These are phyloP conservation scores for Fagopyrum homotropicum DNA, from an alignment of 148 eudicot genomes.

Conservation along the genomic window DNA sequence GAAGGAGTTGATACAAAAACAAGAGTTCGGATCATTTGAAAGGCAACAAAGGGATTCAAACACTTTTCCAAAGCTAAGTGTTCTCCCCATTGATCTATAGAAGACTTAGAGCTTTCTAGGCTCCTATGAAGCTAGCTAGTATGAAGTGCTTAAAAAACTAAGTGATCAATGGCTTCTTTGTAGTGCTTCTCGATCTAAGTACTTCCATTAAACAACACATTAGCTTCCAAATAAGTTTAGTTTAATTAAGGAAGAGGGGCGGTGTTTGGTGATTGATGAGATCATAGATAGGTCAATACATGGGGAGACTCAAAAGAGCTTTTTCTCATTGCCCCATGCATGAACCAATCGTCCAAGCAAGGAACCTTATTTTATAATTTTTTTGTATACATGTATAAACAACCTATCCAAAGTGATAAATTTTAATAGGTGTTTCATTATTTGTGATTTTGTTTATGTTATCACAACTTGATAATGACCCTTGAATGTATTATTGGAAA, in stretches of 20 bases:
- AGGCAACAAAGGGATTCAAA: conserved; percentile 54
- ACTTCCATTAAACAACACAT: not conserved
- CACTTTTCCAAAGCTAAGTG: conserved; percentile 46
- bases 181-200: not conserved
- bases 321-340: conserved; percentile 12
- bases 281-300: conserved; percentile 3
- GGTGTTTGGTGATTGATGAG: not conserved
- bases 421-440: not conserved
- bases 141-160: conserved; percentile 5
- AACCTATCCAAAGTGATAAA: not conserved
- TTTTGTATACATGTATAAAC: not conserved
- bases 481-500: too few relatives aligned
- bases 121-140: not conserved
- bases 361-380: not conserved
- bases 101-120: not conserved
- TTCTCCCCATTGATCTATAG: conserved; percentile 32
- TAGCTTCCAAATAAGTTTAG: not conserved
- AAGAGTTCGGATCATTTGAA: conserved; percentile 50
- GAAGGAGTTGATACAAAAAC: conserved; percentile 55
- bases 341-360: not conserved
- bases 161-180: not conserved
- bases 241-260: not conserved
- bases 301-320: conserved; percentile 1
- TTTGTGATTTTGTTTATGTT: too few relatives aligned
- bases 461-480: too few relatives aligned